Evolutionary conservation across 2,329 filamentous ascomycete species (phyloP), one percentile per base, ranked within the genome.

Genomic region (Pezicula carpinea): DNA sequence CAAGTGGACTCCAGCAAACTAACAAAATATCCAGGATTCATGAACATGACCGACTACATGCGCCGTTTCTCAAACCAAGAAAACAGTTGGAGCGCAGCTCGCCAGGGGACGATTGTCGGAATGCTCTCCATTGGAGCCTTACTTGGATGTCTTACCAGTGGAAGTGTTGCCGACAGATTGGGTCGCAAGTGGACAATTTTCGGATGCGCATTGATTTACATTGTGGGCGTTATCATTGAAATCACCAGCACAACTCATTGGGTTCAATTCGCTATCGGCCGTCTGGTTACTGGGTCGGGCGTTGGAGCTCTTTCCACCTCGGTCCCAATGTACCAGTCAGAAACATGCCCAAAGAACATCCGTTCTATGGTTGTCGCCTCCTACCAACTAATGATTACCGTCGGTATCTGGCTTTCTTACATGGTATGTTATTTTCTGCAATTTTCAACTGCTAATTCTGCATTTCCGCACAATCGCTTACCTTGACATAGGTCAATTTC

Each of bases 301-400:
- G 79, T 87, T 39, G 83, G 83, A 22, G 73, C 77, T 17, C 69
- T 86, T 0, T 83, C 78, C 5, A 82, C 84, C 35, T 68, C 80
- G 21, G 80, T 83, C 1, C 80, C 80, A 40, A 82, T 87, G 78
- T 87, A 87, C 56, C 81, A 85, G 61, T 78, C 75, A 14, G 83
- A 87, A 64, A 81, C 75, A 47, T 77, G 79, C 3, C 83, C 83
- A 0, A 74, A 80, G 50, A 75, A 80, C 49, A 77, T 87, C 43
- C 77, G 83, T 56, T 81, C 81, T 57, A 71, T 80, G 6, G 71
- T 86, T 33, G 75, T 87, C 22, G 74, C 76, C 1, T 77, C 74
- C 43, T 87, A 86, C 64, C 83, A 87, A 68, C 73, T 87, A 3
- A 79, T 85, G 62, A 82, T 87, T 60, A 87, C 83, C 0, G 69